phyloP scores from a whole-genome alignment of 306 rosid genomes.

The Corylus heterophylla region DNA sequence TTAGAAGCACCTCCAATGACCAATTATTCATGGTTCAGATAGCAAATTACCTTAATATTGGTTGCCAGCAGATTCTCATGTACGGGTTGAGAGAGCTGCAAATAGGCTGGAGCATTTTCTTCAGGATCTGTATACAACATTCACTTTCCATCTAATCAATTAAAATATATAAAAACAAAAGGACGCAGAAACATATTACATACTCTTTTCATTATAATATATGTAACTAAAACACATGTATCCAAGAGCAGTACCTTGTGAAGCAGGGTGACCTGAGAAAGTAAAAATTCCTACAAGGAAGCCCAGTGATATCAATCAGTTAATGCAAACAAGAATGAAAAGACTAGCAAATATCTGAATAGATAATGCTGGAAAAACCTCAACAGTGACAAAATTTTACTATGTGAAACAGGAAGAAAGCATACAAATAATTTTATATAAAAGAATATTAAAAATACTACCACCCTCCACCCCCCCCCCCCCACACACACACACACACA shows the following conservation, averaged over 20 bases:
- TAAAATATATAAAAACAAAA: background rate
- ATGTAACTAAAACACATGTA: background rate
- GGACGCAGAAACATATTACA: background rate
- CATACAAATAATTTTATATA: background rate
- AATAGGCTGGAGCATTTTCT: constrained; percentile 51
- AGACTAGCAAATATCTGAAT: background rate
- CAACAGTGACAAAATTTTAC: constrained; percentile 4
- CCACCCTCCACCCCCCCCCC: background rate
- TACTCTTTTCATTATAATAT: background rate
- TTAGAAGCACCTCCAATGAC: background rate
- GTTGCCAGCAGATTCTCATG: constrained; percentile 55
- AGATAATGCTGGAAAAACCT: constrained; percentile 2
- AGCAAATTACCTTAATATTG: constrained; percentile 44
- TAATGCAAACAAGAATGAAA: constrained; percentile 2
- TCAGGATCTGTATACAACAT: constrained; percentile 50
- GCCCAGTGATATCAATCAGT: constrained; percentile 18
- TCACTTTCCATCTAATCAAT: background rate
- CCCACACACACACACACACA: no score
- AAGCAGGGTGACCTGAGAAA: constrained; percentile 45
- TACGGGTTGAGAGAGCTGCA: constrained; percentile 46
- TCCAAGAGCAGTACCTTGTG: constrained; percentile 43
- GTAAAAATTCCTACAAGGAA: constrained; percentile 42
- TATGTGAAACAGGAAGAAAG: background rate
- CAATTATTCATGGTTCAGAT: constrained; percentile 1
- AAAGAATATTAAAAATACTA: background rate